Base-by-base conservation (phyloP, 371 early-diverging fungal species). In the Mortierella sp. region DNA sequence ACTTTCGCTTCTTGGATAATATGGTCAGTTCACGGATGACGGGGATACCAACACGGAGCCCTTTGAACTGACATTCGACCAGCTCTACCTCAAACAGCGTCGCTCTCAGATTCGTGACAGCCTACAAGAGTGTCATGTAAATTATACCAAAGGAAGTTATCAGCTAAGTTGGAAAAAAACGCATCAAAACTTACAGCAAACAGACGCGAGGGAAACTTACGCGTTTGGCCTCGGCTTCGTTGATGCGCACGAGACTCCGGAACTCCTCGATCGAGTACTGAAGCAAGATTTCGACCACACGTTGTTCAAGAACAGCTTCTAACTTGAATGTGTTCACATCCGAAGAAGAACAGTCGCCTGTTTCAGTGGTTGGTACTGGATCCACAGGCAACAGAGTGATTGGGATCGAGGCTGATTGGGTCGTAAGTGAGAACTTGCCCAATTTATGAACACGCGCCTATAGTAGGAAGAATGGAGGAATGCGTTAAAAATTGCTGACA, bases 391-490 rank as follows among this genome's bases (percentile, higher is more conserved):
- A n/a, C 4, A 86, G 76, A 38, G 47, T 57, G 60, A 86, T 78
- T 8, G 82, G 80, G 34, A 86, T 79, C 4, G 82, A 80, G 1
- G 80, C 83, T 3, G 80, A 75, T 34, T 74, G 13, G 0, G 77
- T 86, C 5, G 87, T 86, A 76, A 86, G 55, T 28, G 80, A 80
- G 52, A 86, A 86, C 50, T 82, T 86, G 34, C 87, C 87, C 5
- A 86, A 76, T 31, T 76, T 86, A 24, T 71, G 72, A 21, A 80
- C 73, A n/a, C 80, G 82, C 5, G 82, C 82, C 86, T 86, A 50
- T 2, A 1, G 19, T 47, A 28, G 6, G n/a, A 72, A 45, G 26
- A 50, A 26, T 60, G 3, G 9, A 45, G 7, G 31, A 26, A 65
- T 31, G 24, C 48, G 34, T 45, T 28, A 44, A 72, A 31, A 7